phyloP scores from a whole-genome alignment of 345 rosid species.

The Mangifera indica region DNA sequence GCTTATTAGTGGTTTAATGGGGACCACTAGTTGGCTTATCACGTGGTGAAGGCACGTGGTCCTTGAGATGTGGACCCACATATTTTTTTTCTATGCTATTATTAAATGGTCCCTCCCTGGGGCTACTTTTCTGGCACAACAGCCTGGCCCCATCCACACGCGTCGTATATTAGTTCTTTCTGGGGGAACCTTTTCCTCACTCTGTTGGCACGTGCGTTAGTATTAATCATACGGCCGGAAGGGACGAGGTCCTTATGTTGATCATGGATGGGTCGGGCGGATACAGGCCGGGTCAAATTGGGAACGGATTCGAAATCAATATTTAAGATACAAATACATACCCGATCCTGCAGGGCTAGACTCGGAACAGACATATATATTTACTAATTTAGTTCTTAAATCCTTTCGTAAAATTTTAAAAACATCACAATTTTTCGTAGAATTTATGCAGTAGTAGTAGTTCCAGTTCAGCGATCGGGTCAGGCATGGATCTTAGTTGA shows the following conservation, averaged over 20 bases:
- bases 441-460: too few relatives aligned
- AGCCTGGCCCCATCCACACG: conserved; percentile 10
- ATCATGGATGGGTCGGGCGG: too few relatives aligned
- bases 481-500: too few relatives aligned
- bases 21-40: background rate
- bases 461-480: too few relatives aligned
- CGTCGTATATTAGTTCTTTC: background rate
- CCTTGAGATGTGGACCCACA: background rate
- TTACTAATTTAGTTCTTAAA: too few relatives aligned
- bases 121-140: background rate
- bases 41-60: conserved; percentile 21
- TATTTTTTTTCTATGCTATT: background rate
- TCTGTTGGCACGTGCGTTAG: background rate
- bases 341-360: too few relatives aligned
- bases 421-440: too few relatives aligned
- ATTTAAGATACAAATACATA: too few relatives aligned
- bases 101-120: background rate
- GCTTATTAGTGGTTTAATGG: background rate
- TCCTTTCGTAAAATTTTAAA: too few relatives aligned
- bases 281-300: too few relatives aligned
- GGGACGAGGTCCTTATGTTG: background rate
- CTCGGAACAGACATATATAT: too few relatives aligned
- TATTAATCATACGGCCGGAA: background rate
- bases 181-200: background rate
- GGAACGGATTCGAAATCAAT: too few relatives aligned